These are phyloP conservation scores for Suillus brevipes DNA, from an alignment of 768 basidiomycete genomes.

Conservation along the genomic window DNA sequence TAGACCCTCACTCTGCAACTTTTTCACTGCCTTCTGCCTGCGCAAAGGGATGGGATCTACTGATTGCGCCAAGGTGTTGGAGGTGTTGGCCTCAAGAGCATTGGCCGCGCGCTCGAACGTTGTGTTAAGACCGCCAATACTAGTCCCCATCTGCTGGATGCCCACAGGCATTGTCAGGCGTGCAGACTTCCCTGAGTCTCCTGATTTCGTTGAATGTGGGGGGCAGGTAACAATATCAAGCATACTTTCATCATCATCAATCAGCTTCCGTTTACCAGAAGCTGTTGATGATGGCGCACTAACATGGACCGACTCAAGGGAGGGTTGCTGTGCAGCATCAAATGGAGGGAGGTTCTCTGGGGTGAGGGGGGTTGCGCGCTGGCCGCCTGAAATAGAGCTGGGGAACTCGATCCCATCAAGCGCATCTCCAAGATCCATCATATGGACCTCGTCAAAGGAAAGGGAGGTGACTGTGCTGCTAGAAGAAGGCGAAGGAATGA, in stretches of 20 bases:
- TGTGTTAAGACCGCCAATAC: not conserved
- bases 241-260: not conserved
- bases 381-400: not conserved
- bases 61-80: not conserved
- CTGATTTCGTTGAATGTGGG: not conserved
- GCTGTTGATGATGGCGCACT: not conserved
- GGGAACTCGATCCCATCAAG: not conserved
- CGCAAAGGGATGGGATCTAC: too few species aligned
- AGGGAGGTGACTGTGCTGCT: not conserved
- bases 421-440: not conserved
- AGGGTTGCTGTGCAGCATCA: not conserved
- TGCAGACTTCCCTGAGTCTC: not conserved
- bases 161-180: not conserved
- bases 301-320: not conserved
- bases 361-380: not conserved
- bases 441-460: not conserved
- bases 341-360: not conserved
- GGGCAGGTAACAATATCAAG: not conserved
- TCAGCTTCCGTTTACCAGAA: not conserved
- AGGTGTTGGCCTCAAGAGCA: not conserved
- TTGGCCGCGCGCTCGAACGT: not conserved
- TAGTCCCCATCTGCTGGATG: not conserved
- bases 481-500: not conserved
- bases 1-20: too few species aligned
- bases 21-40: too few species aligned